Base-by-base conservation (phyloP, 2,329 filamentous ascomycete species). In the Alternaria incomplexa region DNA sequence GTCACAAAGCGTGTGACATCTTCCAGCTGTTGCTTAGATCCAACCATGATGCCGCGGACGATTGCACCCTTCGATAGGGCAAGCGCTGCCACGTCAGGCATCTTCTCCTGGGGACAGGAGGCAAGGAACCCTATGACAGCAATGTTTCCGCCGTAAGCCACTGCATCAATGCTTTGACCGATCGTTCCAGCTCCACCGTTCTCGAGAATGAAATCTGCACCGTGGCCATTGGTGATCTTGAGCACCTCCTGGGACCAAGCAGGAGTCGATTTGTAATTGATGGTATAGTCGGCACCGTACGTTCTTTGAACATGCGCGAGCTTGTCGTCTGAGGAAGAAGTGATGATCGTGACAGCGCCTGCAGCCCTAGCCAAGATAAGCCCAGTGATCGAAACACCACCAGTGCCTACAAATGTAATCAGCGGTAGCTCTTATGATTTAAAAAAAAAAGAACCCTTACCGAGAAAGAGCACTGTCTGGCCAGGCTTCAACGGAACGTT, bases 1-100 rank as follows among this genome's bases (percentile, higher is more conserved):
- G 69, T 72, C 44, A 80, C 73, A 51, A 80, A 79, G 17, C 64
- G 62, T 28, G 66, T 63, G 66, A 81, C 73, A 43, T 77, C 76
- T 60, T 79, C 77, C 30, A 80, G 85, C 23, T 84, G 78, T 60
- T 86, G 84, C 68, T 81, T 84, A 0, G 87, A 86, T 0, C 88
- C 89, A 70, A 88, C 88, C 44, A 88, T 72, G 9, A 90, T 83
- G 0, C 88, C 83, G 67, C 83, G 73, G 3, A 83, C 65, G 22
- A 79, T 56, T 58, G 71, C 74, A 17, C 64, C 72, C 52, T 81
- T 80, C 6, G 32, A 3, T 10, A 81, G 20, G 6, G 72, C 71
- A 11, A 72, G 59, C 11, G 65, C 61, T n/a, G 72, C 64, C n/a
- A 81, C 69, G 45, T 80, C 67, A 2, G 78, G 75, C 71, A 76